Base-by-base conservation (phyloP, 1,284 basidiomycete species). In the Trichosporon inkin region DNA sequence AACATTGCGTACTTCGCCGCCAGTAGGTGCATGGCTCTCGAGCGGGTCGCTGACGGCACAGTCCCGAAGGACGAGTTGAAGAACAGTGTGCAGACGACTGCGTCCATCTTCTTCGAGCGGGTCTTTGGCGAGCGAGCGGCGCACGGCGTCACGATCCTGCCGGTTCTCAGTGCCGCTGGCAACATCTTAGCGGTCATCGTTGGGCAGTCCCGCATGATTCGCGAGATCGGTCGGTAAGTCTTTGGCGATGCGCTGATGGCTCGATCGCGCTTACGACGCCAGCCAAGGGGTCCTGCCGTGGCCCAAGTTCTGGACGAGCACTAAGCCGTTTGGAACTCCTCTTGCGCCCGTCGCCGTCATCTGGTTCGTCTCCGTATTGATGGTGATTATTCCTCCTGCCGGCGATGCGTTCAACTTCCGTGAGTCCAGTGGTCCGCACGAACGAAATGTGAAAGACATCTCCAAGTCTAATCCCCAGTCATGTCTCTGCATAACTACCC, bases 331-430 rank as follows among this genome's bases (percentile, higher is more conserved):
- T 61, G 71, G 71, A 20, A 71, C 76, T 2, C 76, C 76, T 11
- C 64, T 81, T 14, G 81, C 77, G 0, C 80, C 82, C 6, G 73
- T 83, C 38, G 62, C 80, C 6, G 66, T 82, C 53, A 82, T 82
- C 62, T 84, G 79, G 74, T 52, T 78, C 16, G 67, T 84, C 10
- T 82, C 82, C 0, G 71, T 81, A 16, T 76, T 84, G 61, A 79
- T 85, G 57, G 81, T 85, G 64, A 67, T 84, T 17, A 81, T 77
- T 0, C 81, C 82, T 20, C 84, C 84, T 0, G 79, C 82, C 11
- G 82, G 81, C 53, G 82, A 83, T 66, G 82, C 83, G 1, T 84
- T 84, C 76, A 80, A 80, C 63, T 82, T 84, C 66, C 28, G 28
- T 32, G 28, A 32, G 28, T 32, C 28, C n/a, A n/a, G n/a, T n/a